A percentile compares a stretch with the other conserved stretches of the same genome.
Evolutionary conservation across 2,329 filamentous ascomycete species (phyloP).

Genomic region (Paecilomyces dactylethromorphus): DNA sequence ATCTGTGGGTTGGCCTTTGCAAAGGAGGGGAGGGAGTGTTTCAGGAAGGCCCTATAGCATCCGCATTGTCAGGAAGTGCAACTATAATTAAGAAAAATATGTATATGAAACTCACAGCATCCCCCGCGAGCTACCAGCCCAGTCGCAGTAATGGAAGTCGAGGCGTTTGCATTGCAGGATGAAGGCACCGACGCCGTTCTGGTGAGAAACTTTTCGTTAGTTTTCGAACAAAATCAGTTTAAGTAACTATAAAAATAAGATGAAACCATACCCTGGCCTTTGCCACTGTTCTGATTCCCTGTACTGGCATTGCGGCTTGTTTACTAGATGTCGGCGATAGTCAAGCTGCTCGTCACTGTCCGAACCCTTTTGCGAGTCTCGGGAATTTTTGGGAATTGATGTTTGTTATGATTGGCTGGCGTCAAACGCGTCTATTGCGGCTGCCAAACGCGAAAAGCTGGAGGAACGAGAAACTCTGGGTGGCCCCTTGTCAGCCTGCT

Average conservation of each 20-base stretch:
- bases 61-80: neutral
- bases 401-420: neutral
- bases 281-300: constrained; percentile 47
- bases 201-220: constrained; percentile 9
- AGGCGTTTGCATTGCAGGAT: constrained; percentile 94
- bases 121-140: constrained; percentile 83
- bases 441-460: constrained; percentile 1
- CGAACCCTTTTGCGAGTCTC: constrained; percentile 4
- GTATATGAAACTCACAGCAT: constrained; percentile 66
- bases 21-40: constrained; percentile 67
- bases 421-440: neutral
- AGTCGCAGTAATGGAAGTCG: constrained; percentile 96
- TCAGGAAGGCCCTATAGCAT: constrained; percentile 66
- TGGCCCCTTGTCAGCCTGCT: neutral
- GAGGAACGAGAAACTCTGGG: neutral
- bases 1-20: constrained; percentile 76
- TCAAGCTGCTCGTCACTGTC: constrained; percentile 1
- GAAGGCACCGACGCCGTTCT: constrained; percentile 97
- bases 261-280: constrained; percentile 46
- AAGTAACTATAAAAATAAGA: neutral
- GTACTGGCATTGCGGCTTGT: constrained; percentile 34
- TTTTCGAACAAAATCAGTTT: neutral
- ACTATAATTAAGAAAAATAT: neutral
- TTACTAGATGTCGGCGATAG: constrained; percentile 1
- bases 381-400: constrained; percentile 17